phyloP scores from a whole-genome alignment of 139 green algal genomes.

The Coelastrella sp. region DNA sequence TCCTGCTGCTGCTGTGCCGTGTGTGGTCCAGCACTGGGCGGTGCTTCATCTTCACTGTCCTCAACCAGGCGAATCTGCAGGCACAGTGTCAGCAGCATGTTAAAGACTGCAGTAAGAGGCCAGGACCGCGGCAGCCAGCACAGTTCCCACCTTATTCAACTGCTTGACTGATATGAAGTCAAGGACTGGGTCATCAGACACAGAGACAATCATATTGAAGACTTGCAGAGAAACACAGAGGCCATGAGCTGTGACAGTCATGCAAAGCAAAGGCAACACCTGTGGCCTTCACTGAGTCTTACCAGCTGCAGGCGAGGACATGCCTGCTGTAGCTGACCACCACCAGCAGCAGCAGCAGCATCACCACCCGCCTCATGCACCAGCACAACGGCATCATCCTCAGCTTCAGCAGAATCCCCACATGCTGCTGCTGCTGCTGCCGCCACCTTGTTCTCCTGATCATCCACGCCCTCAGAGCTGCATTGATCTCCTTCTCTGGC shows the following conservation, averaged over 20 bases:
- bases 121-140: too few species aligned
- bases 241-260: not conserved
- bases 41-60: constrained; percentile 17
- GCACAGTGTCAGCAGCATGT: not conserved
- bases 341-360: not conserved
- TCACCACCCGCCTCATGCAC: not conserved
- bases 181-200: too few species aligned
- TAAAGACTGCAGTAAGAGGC: not conserved
- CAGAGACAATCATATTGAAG: too few species aligned
- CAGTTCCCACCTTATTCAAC: not conserved
- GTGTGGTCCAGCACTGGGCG: not conserved
- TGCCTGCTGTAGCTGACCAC: not conserved
- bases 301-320: not conserved
- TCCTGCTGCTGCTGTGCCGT: not conserved
- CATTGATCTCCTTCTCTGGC: not conserved
- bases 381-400: constrained; percentile 20
- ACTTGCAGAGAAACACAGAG: too few species aligned
- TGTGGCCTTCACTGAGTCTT: not conserved
- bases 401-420: not conserved
- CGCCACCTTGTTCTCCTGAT: not conserved
- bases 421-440: not conserved
- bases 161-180: not conserved
- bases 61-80: constrained; percentile 14
- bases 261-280: not conserved
- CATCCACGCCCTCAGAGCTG: not conserved